Conservation (phyloP, 2,329 filamentous ascomycete genomes). For the Colletotrichum sp. region DNA sequence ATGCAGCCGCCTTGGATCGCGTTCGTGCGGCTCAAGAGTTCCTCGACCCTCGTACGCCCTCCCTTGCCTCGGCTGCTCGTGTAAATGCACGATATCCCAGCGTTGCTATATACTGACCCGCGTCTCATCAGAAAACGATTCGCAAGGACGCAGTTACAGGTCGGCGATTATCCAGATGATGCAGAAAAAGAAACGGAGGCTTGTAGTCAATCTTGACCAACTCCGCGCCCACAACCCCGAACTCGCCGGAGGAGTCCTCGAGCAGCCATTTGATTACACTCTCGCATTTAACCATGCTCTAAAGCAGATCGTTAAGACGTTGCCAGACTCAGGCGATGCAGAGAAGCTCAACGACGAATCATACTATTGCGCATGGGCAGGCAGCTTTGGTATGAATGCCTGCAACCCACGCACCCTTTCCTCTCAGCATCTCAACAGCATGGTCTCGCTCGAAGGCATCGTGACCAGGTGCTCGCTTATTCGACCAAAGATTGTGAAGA, state of each 20-base stretch:
- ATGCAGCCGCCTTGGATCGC: slow-evolving; percentile 84
- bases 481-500: slow-evolving; percentile 96
- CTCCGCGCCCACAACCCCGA: slow-evolving; percentile 86
- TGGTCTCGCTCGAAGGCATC: slow-evolving; percentile 97
- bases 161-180: slow-evolving; percentile 85
- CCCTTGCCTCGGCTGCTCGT: not conserved
- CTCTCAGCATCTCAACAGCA: slow-evolving; percentile 88
- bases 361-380: slow-evolving; percentile 97
- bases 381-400: slow-evolving; percentile 92
- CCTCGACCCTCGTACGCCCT: slow-evolving; percentile 82
- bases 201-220: slow-evolving; percentile 84
- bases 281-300: slow-evolving; percentile 90
- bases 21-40: slow-evolving; percentile 91
- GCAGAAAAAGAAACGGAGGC: slow-evolving; percentile 68
- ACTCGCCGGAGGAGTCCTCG: slow-evolving; percentile 79
- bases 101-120: not conserved
- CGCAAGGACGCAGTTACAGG: slow-evolving; percentile 75
- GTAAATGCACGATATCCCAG: slow-evolving; percentile 18
- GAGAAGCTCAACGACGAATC: slow-evolving; percentile 80
- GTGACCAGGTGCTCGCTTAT: slow-evolving; percentile 96
- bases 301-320: slow-evolving; percentile 83
- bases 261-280: slow-evolving; percentile 86
- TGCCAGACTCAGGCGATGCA: slow-evolving; percentile 76
- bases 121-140: slow-evolving; percentile 45
- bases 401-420: slow-evolving; percentile 94